These are phyloP conservation scores for Silene coronaria DNA, from an alignment of 179 eudicot species.

Conservation along the genomic window DNA sequence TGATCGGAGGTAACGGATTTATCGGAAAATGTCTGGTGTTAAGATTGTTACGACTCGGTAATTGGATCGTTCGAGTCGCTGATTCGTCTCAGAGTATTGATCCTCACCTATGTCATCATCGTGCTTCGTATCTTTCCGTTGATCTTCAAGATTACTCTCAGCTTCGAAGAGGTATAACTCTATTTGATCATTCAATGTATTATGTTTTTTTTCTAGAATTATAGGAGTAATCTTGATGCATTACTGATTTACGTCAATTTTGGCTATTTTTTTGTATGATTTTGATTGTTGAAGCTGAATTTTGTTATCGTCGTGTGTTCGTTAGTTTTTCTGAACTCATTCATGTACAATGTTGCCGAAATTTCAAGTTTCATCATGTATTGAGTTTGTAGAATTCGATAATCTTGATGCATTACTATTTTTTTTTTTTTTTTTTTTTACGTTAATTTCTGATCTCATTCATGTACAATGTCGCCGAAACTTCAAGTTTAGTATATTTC, in stretches of 20 bases:
- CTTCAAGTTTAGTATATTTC: too few species aligned
- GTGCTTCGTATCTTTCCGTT: conserved; percentile 48
- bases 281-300: background rate
- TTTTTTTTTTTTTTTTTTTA: too few species aligned
- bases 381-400: too few species aligned
- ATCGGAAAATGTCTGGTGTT: conserved; percentile 59
- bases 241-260: background rate
- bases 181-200: too few species aligned
- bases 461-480: too few species aligned
- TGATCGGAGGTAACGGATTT: conserved; percentile 65
- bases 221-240: background rate
- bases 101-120: conserved; percentile 35
- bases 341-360: too few species aligned
- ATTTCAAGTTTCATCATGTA: too few species aligned
- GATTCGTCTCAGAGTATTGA: conserved; percentile 39
- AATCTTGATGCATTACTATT: background rate
- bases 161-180: conserved; percentile 42
- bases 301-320: background rate
- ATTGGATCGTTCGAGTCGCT: conserved; percentile 74
- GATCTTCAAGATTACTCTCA: conserved; percentile 53
- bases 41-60: conserved; percentile 50
- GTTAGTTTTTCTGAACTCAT: too few species aligned
- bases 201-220: background rate
- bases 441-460: background rate
- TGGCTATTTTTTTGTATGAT: background rate